Evolutionary conservation across 805 yeast genomes (phyloP).

Genomic region (Debaryomyces maramus): DNA sequence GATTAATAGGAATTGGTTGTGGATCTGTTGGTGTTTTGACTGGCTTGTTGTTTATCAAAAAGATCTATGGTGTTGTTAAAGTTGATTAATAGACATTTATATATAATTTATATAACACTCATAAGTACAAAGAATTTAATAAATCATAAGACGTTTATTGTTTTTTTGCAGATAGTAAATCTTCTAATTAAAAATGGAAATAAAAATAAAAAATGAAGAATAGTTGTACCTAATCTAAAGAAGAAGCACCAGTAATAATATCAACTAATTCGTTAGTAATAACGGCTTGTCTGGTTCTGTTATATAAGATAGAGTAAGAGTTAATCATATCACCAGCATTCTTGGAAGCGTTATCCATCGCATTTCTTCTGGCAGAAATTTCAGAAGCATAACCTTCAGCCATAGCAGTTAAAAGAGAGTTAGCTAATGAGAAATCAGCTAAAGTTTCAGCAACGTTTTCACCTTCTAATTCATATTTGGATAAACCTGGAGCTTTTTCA

Average conservation of each 20-base stretch:
- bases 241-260: slow-evolving; percentile 99
- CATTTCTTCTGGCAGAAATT: slow-evolving; percentile 97
- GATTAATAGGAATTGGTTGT: slow-evolving; percentile 63
- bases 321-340: slow-evolving; percentile 99
- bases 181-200: slow-evolving; percentile 1
- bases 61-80: slow-evolving; percentile 59
- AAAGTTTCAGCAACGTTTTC: slow-evolving; percentile 68
- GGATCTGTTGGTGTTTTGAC: slow-evolving; percentile 75
- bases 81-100: slow-evolving; percentile 40
- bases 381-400: slow-evolving; percentile 99
- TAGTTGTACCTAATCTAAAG: slow-evolving; percentile 69
- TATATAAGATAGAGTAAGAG: slow-evolving; percentile 93
- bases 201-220: neutral
- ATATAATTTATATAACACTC: neutral
- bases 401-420: slow-evolving; percentile 84
- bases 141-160: slow-evolving; percentile 6
- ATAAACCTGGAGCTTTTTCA: slow-evolving; percentile 80
- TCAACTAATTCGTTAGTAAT: slow-evolving; percentile 99
- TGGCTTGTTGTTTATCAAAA: slow-evolving; percentile 63
- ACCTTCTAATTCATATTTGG: slow-evolving; percentile 74
- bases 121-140: neutral
- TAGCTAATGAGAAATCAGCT: slow-evolving; percentile 86
- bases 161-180: neutral
- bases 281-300: slow-evolving; percentile 99
- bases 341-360: slow-evolving; percentile 99